phyloP scores from a whole-genome alignment of 257 asterid species.

The Verbena officinalis region DNA sequence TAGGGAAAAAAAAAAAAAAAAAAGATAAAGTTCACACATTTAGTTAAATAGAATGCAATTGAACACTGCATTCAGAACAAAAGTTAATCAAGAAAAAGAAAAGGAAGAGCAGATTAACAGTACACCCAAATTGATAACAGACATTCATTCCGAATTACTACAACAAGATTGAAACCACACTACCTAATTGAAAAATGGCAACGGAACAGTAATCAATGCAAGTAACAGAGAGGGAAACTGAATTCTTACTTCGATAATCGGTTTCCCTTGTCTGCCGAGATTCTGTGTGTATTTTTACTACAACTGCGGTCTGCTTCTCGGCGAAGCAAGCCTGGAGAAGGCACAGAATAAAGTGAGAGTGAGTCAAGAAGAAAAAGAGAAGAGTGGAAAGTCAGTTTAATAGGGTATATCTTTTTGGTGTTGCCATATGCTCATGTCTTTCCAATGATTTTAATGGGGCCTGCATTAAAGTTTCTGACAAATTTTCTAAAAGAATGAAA shows the following conservation, averaged over 20 bases:
- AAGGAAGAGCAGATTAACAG: no score
- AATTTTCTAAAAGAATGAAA: no score
- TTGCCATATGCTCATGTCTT: constrained; percentile 11
- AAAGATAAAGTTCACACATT: not conserved
- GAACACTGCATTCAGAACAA: constrained; percentile 8
- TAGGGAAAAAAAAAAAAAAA: not conserved
- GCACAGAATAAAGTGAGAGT: not conserved
- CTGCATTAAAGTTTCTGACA: no score
- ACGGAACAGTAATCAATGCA: constrained; percentile 9
- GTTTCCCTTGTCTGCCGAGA: not conserved
- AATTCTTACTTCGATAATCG: constrained; percentile 13
- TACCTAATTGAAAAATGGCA: not conserved
- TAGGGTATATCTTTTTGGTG: constrained; percentile 18
- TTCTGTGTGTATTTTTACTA: not conserved
- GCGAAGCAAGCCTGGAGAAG: constrained; percentile 31
- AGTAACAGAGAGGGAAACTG: constrained; percentile 15
- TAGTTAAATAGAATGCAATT: constrained; percentile 2
- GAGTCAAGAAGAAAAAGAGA: not conserved
- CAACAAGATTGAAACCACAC: not conserved
- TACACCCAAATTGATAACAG: constrained; percentile 2
- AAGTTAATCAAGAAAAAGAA: not conserved
- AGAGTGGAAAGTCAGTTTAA: not conserved
- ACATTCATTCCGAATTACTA: not conserved
- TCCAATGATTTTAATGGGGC: not conserved
- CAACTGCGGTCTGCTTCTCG: constrained; percentile 22